Evolutionary conservation across 129 eudicot genomes (phyloP).

Genomic region (Pulicaria dysenterica): DNA sequence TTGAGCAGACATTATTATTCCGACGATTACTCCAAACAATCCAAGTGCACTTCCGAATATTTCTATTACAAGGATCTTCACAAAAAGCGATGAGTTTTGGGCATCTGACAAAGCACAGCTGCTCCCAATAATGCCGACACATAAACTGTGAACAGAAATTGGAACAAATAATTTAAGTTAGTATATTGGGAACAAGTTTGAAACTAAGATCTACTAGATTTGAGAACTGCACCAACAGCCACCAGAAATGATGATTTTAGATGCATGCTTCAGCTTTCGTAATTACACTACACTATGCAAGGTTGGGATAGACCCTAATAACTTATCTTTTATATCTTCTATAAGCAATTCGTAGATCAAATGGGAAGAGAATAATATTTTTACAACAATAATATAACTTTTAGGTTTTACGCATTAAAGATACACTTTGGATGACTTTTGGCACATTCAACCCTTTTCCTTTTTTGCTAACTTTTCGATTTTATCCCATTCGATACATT

Average conservation of each 20-base stretch:
- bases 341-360: background rate
- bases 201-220: background rate
- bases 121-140: slow-evolving; percentile 97
- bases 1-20: slow-evolving; percentile 98
- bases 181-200: background rate
- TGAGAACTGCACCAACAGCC: background rate
- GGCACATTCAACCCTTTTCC: background rate
- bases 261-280: background rate
- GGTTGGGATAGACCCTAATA: background rate
- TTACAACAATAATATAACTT: no score
- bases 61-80: slow-evolving; percentile 91
- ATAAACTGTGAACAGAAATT: slow-evolving; percentile 45
- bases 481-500: background rate
- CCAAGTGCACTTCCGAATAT: slow-evolving; percentile 97
- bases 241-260: background rate
- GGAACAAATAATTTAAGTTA: background rate
- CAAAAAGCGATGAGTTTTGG: slow-evolving; percentile 93
- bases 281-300: background rate
- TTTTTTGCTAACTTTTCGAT: background rate
- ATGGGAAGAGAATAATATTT: background rate
- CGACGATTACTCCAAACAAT: slow-evolving; percentile 96
- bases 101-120: slow-evolving; percentile 97
- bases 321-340: background rate
- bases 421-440: background rate
- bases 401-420: no score